Conservation (phyloP, 2,329 filamentous ascomycete genomes). For the Westerdykella aurantiaca region DNA sequence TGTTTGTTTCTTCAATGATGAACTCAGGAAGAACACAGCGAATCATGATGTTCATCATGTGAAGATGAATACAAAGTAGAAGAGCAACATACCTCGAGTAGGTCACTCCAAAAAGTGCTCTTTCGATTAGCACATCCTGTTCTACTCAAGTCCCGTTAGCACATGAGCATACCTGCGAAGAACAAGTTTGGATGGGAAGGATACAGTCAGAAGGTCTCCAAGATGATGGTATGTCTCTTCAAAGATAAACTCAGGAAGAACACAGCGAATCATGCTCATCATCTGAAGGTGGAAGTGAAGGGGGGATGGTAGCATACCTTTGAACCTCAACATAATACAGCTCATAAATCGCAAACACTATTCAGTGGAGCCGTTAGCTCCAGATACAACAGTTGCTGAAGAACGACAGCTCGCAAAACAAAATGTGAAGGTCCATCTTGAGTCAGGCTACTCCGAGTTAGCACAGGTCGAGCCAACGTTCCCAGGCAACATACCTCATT, state of each 20-base stretch:
- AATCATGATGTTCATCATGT: slow-evolving; percentile 55
- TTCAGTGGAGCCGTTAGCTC: slow-evolving; percentile 17
- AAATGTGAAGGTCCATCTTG: slow-evolving; percentile 29
- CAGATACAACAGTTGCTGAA: slow-evolving; percentile 6
- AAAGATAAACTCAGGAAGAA: slow-evolving; percentile 57
- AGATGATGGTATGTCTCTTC: slow-evolving; percentile 58
- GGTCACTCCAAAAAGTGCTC: too few relatives aligned
- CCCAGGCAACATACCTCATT: slow-evolving; percentile 50
- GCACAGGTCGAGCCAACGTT: slow-evolving; percentile 1
- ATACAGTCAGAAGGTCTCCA: slow-evolving; percentile 46
- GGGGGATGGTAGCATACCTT: slow-evolving; percentile 14
- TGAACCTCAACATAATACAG: neutral
- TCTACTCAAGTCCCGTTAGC: too few relatives aligned
- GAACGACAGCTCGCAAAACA: slow-evolving; percentile 7
- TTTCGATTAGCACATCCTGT: too few relatives aligned
- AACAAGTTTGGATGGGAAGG: neutral
- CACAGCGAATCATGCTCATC: slow-evolving; percentile 62
- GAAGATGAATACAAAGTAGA: slow-evolving; percentile 8
- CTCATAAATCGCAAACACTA: slow-evolving; percentile 1
- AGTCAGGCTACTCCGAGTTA: slow-evolving; percentile 32
- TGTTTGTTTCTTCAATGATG: slow-evolving; percentile 42
- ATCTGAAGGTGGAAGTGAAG: slow-evolving; percentile 28
- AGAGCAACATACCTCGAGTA: slow-evolving; percentile 10
- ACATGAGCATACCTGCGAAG: neutral
- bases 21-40: slow-evolving; percentile 62